phyloP scores from a whole-genome alignment of 1,139 yeast genomes.

The Pichia sp. region DNA sequence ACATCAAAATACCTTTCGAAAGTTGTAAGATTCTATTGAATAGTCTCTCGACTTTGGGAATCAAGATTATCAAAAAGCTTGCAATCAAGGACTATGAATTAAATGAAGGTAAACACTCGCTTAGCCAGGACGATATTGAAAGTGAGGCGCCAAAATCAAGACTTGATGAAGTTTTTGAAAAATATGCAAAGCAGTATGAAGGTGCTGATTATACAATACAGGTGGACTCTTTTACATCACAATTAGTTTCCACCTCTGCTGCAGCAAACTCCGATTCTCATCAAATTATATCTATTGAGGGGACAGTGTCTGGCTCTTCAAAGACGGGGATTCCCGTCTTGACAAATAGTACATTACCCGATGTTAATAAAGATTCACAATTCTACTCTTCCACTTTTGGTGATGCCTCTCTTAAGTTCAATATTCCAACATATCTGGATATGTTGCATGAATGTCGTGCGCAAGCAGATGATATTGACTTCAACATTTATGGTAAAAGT shows the following conservation, averaged over 20 bases:
- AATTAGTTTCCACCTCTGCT: slow-evolving; percentile 5
- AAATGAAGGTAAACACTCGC: not conserved
- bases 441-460: slow-evolving; percentile 47
- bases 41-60: slow-evolving; percentile 49
- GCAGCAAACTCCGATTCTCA: slow-evolving; percentile 10
- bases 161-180: slow-evolving; percentile 52
- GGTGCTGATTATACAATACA: slow-evolving; percentile 27
- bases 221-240: slow-evolving; percentile 72
- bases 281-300: not conserved
- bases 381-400: not conserved
- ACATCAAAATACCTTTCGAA: slow-evolving; percentile 51
- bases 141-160: slow-evolving; percentile 8
- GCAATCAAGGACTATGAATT: slow-evolving; percentile 13
- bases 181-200: slow-evolving; percentile 30
- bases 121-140: slow-evolving; percentile 1
- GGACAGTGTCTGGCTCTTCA: no score
- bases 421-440: slow-evolving; percentile 41
- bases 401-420: no score
- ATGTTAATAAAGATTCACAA: not conserved
- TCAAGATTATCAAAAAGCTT: slow-evolving; percentile 40
- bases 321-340: not conserved
- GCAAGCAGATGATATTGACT: slow-evolving; percentile 60
- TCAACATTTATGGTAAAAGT: slow-evolving; percentile 48
- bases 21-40: slow-evolving; percentile 65
- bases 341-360: not conserved